Conservation (phyloP, 805 yeast species). For the Candida stauntonica region DNA sequence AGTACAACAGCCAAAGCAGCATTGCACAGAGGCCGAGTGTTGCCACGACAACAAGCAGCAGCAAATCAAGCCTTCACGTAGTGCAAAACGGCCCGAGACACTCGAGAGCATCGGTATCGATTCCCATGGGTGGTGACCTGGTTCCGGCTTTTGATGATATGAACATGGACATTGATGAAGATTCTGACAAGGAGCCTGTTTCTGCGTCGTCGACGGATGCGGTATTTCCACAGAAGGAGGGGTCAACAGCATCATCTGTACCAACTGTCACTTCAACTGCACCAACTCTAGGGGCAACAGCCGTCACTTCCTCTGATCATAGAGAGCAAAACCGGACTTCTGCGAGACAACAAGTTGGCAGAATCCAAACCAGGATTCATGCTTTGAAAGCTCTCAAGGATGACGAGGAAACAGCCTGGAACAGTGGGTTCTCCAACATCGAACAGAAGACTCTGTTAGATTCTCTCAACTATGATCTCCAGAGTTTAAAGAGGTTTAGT, state of each 20-base stretch:
- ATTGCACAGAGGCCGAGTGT: too few relatives aligned
- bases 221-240: slow-evolving; percentile 1
- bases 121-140: slow-evolving; percentile 21
- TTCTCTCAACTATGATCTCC: slow-evolving; percentile 21
- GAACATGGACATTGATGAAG: slow-evolving; percentile 20
- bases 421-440: slow-evolving; percentile 12
- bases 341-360: slow-evolving; percentile 13
- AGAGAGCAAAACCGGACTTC: not conserved
- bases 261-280: too few relatives aligned
- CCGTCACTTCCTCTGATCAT: too few relatives aligned
- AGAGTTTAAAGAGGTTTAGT: slow-evolving; percentile 18
- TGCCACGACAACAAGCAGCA: too few relatives aligned
- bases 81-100: too few relatives aligned
- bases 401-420: slow-evolving; percentile 7
- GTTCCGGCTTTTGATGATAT: slow-evolving; percentile 25
- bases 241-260: too few relatives aligned
- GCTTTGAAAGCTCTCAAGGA: slow-evolving; percentile 16
- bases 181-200: not conserved
- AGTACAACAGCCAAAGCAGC: slow-evolving; percentile 4
- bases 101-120: slow-evolving; percentile 8
- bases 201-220: slow-evolving; percentile 6
- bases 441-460: slow-evolving; percentile 24
- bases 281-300: too few relatives aligned
- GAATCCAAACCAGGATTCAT: slow-evolving; percentile 24
- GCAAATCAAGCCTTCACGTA: too few relatives aligned